Conservation (phyloP, 345 rosid genomes). For the Populus deltoides region DNA sequence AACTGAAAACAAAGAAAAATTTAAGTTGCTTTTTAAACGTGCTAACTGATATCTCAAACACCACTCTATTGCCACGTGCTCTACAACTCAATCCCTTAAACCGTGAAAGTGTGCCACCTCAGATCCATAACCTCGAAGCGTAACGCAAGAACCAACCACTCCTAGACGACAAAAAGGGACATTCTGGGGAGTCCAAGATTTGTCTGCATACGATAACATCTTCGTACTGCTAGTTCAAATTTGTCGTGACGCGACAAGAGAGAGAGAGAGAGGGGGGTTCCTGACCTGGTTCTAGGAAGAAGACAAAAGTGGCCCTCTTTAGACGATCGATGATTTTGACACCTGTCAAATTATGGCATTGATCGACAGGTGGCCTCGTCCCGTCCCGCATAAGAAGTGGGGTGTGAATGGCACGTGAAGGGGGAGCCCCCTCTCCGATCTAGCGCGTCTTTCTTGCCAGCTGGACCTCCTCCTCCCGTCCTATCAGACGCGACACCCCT, state of each 20-base stretch:
- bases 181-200: constrained; percentile 14
- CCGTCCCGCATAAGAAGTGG: not conserved
- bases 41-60: not conserved
- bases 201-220: constrained; percentile 21
- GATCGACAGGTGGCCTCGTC: not conserved
- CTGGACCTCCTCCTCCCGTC: constrained; percentile 30
- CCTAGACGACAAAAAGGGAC: constrained; percentile 22
- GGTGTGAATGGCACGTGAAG: constrained; percentile 48
- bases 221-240: constrained; percentile 12
- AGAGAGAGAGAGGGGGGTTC: not conserved
- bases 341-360: constrained; percentile 12
- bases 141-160: not conserved
- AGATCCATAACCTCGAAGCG: not conserved
- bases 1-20: too few species aligned
- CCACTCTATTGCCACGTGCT: not conserved
- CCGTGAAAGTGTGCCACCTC: constrained; percentile 4
- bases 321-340: constrained; percentile 21
- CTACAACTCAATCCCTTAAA: not conserved
- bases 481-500: constrained; percentile 31
- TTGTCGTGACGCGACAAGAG: constrained; percentile 35
- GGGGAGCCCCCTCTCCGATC: constrained; percentile 29
- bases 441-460: constrained; percentile 26
- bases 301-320: constrained; percentile 33
- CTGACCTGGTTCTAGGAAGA: constrained; percentile 26
- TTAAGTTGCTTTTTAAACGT: too few species aligned